Percentiles rank a stretch among this genome's conserved stretches.
Evolutionary conservation across 805 yeast genomes (phyloP).

Genomic region (Yamadazyma laniorum): DNA sequence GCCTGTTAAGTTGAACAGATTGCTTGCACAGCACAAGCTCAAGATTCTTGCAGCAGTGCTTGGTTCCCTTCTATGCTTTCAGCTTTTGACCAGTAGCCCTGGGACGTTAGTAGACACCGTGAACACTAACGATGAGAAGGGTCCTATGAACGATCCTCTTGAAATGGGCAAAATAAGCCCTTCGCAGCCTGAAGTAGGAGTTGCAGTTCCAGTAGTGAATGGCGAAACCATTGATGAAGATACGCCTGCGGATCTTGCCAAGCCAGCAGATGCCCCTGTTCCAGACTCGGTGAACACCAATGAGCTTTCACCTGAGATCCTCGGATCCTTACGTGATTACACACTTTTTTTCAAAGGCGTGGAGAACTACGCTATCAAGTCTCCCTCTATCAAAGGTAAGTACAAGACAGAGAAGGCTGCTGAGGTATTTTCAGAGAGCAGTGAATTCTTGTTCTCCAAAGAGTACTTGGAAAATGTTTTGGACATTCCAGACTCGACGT

Average conservation of each 20-base stretch:
- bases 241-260: background rate
- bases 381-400: conserved; percentile 40
- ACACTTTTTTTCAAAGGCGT: conserved; percentile 32
- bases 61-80: conserved; percentile 4
- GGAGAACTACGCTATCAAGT: conserved; percentile 33
- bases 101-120: background rate
- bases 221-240: background rate
- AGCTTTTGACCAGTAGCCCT: conserved; percentile 1
- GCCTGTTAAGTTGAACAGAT: conserved; percentile 1
- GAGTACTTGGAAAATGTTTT: conserved; percentile 45
- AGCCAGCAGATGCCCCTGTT: background rate
- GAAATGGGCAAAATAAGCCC: conserved; percentile 4
- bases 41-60: conserved; percentile 5
- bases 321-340: conserved; percentile 19
- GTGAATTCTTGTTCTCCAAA: conserved; percentile 43
- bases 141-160: conserved; percentile 7
- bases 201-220: background rate
- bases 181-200: conserved; percentile 1
- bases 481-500: conserved; percentile 35
- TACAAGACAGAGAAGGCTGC: conserved; percentile 44
- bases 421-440: conserved; percentile 41
- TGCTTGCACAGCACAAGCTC: conserved; percentile 1
- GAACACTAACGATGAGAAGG: conserved; percentile 2
- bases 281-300: background rate
- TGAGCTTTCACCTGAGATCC: background rate